Base-by-base conservation (phyloP, 2,329 filamentous ascomycete species). In the Xylariaceae sp. region DNA sequence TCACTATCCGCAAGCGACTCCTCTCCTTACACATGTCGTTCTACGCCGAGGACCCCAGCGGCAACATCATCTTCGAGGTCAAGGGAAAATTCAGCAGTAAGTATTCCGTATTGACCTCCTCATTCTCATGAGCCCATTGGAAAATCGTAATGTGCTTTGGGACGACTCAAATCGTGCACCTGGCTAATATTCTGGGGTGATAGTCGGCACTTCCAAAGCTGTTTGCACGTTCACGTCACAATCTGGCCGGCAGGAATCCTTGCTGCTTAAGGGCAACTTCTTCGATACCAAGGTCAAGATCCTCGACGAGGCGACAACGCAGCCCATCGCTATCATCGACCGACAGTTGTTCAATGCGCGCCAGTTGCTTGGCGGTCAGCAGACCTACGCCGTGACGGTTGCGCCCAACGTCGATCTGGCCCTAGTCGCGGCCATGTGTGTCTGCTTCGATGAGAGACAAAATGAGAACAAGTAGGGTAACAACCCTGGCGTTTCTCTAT, bases 391-490 rank as follows among this genome's bases (percentile, higher is more conserved):
- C 1, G 77, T 90, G 4, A 78, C 78, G 0, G 78, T 89, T 4
- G 85, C 85, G 1, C 84, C 86, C 0, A 82, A 82, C 13, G 82
- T 88, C 5, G 87, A 90, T 67, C 78, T 88, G 72, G 81, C 84
- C 3, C 68, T 89, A 51, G 81, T 89, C 64, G 83, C 79, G 0
- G 87, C 86, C 9, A 75, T 89, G 67, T 89, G 85, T 68, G 84
- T 90, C 55, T 85, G 82, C 61, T 74, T 89, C 61, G 87, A 89
- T 64, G 86, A 89, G 78, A 81, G 80, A 75, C 54, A 59, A 50
- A 82, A 86, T 59, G 82, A 84, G 39, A 6, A 35, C 3, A 51
- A 51, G 23, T n/a, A 34, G 6, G 34, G 10, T 30, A 10, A 50
- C 3, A 13, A 35, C 9, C 0, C 4, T 35, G 13, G 6, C 11